These are phyloP conservation scores for Chrysosporium queenslandicum DNA, from an alignment of 2,329 filamentous ascomycete species.

Conservation along the genomic window DNA sequence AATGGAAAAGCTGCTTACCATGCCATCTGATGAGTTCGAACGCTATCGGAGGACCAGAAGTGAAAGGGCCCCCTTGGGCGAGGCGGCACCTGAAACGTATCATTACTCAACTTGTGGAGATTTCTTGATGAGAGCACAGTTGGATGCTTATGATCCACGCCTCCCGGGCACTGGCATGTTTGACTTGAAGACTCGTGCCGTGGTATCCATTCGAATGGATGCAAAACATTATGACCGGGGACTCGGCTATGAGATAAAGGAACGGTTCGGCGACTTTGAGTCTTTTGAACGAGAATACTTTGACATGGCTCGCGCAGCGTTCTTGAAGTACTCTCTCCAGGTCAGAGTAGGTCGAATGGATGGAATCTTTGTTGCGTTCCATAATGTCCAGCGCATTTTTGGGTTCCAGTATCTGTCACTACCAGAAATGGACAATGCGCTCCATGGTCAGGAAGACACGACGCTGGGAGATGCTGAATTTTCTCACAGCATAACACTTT, in stretches of 20 bases:
- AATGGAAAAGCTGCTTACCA: constrained; percentile 88
- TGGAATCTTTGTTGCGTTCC: constrained; percentile 92
- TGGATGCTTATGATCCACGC: constrained; percentile 79
- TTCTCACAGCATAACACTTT: constrained; percentile 62
- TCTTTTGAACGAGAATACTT: constrained; percentile 94
- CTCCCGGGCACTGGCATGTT: constrained; percentile 89
- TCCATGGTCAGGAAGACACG: constrained; percentile 67
- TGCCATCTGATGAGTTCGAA: constrained; percentile 74
- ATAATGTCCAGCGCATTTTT: constrained; percentile 91
- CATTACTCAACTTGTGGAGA: constrained; percentile 81
- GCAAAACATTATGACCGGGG: constrained; percentile 60
- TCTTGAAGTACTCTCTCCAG: constrained; percentile 93
- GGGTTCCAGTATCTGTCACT: constrained; percentile 92
- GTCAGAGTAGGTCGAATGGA: constrained; percentile 98
- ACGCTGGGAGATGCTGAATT: constrained; percentile 75
- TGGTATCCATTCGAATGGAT: constrained; percentile 86
- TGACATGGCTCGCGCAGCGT: constrained; percentile 89
- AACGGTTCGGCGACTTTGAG: constrained; percentile 66
- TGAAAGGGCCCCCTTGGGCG: constrained; percentile 55
- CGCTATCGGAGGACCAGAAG: constrained; percentile 63
- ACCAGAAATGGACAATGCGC: constrained; percentile 72
- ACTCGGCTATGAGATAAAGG: constrained; percentile 75
- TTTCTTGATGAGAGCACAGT: constrained; percentile 87
- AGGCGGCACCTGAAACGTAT: constrained; percentile 65
- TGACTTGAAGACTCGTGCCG: constrained; percentile 89